Evolutionary conservation across 306 rosid genomes (phyloP), one percentile per base, ranked within the genome.

Genomic region (Morella rubra): DNA sequence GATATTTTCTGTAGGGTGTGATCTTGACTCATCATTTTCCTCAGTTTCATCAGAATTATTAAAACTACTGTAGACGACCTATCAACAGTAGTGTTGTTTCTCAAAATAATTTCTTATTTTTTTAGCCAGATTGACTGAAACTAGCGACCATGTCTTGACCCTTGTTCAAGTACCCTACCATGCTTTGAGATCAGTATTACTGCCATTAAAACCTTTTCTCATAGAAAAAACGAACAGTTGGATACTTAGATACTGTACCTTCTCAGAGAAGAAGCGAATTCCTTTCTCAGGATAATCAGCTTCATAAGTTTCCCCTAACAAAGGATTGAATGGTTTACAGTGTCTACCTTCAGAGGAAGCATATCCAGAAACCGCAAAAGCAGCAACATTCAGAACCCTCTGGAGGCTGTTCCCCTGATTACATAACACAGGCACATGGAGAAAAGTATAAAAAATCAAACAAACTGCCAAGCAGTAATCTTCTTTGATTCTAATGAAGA

Each of bases 221-320:
- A 40, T 97, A 92, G 86, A 95, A 90, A 88, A 90, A 95, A 41
- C 85, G 55, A 77, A 66, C 76, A 68, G 80, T 64, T 40, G 55
- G 69, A 67, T 74, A 10, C 55, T 44, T 69, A 41, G 79, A 67
- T 68, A 71, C 86, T 52, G 58, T 42, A 95, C 99, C 99, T 95
- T 95, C 85, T 95, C 99, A 20, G 99, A 95, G 89, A 95, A 92
- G 89, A 95, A 95, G 41, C 89, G 99, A 69, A 95, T 75, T 79
- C 97, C 99, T 86, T 87, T 92, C 53, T 95, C 97, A 24, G 97
- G 97, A 86, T 52, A 95, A 78, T 92, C 89, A 45, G 99, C 99
- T 83, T 95, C 99, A 74, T 92, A 95, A 66, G 99, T 95, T 95
- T 95, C 99, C 69, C 99, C 99, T 68, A 95, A 84, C 89, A 95